Evolutionary conservation across 2,329 filamentous ascomycete genomes (phyloP).

Genomic region (Cadophora sp.): DNA sequence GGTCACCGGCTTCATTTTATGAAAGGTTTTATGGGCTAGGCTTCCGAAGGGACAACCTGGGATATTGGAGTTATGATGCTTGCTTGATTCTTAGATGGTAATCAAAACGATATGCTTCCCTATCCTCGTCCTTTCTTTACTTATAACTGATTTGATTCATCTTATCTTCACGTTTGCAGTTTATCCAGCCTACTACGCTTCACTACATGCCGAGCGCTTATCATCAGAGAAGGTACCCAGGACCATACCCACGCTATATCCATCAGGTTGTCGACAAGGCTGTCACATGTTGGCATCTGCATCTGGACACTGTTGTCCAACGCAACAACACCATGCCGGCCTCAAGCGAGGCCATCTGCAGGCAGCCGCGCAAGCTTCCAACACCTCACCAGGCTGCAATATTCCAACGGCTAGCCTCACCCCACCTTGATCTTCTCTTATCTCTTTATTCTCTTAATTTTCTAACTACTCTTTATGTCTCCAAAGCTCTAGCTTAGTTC

Average conservation of each 20-base stretch:
- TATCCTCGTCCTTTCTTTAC: background rate
- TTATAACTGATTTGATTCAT: background rate
- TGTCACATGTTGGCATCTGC: too few relatives aligned
- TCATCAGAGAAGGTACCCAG: background rate
- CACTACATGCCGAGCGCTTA: background rate
- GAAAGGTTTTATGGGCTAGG: background rate
- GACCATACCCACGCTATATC: too few relatives aligned
- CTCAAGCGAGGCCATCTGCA: slow-evolving; percentile 10
- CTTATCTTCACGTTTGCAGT: background rate
- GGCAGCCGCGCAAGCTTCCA: slow-evolving; percentile 17
- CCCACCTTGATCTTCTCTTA: too few relatives aligned
- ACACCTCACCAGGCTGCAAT: slow-evolving; percentile 1
- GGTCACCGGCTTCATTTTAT: background rate
- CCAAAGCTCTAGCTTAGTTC: background rate
- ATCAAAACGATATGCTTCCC: slow-evolving; percentile 12
- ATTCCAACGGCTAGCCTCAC: background rate
- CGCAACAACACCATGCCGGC: too few relatives aligned
- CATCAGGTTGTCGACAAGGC: too few relatives aligned
- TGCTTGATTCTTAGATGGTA: slow-evolving; percentile 17
- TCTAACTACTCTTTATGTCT: background rate
- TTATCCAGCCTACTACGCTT: background rate
- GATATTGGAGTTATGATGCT: slow-evolving; percentile 13
- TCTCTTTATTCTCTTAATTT: background rate
- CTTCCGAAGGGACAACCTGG: background rate
- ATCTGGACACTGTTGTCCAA: slow-evolving; percentile 1